Percentiles rank a stretch among this genome's conserved stretches.
These are phyloP conservation scores for Ustulina deusta DNA, from an alignment of 2,329 filamentous ascomycete species.

Conservation along the genomic window DNA sequence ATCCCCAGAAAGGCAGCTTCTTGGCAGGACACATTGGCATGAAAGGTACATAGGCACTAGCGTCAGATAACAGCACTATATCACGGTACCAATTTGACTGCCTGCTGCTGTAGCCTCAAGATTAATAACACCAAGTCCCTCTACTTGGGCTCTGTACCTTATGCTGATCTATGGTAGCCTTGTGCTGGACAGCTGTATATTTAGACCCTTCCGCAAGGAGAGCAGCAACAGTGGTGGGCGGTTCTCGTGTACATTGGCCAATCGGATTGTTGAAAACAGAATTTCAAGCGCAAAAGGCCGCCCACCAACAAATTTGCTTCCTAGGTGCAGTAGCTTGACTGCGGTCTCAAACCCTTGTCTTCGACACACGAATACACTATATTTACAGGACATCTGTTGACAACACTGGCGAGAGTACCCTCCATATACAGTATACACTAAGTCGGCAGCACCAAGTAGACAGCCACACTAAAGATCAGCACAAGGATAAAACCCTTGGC, in stretches of 20 bases:
- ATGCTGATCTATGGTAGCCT: background rate
- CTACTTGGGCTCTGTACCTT: background rate
- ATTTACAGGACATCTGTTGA: too few relatives aligned
- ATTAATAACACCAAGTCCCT: background rate
- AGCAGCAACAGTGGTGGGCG: background rate
- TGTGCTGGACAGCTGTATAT: background rate
- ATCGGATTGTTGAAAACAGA: background rate
- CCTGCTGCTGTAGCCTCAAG: too few relatives aligned
- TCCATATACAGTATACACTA: too few relatives aligned
- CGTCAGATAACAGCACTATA: too few relatives aligned
- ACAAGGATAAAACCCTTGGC: slow-evolving; percentile 26
- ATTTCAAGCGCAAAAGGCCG: background rate
- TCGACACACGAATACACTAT: too few relatives aligned
- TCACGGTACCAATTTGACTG: background rate
- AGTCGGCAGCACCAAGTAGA: background rate
- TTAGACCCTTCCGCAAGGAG: background rate
- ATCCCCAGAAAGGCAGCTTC: background rate
- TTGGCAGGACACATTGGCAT: too few relatives aligned
- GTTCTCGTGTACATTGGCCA: background rate
- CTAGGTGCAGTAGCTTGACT: background rate
- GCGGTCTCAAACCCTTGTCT: slow-evolving; percentile 5
- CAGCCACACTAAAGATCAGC: slow-evolving; percentile 23
- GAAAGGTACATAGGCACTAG: too few relatives aligned
- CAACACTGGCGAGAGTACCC: too few relatives aligned
- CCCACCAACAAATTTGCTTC: background rate